A percentile compares a stretch with the other conserved stretches of the same genome.
Evolutionary conservation across 1,284 basidiomycete species (phyloP).

Genomic region (Fomitiporia mediterranea): DNA sequence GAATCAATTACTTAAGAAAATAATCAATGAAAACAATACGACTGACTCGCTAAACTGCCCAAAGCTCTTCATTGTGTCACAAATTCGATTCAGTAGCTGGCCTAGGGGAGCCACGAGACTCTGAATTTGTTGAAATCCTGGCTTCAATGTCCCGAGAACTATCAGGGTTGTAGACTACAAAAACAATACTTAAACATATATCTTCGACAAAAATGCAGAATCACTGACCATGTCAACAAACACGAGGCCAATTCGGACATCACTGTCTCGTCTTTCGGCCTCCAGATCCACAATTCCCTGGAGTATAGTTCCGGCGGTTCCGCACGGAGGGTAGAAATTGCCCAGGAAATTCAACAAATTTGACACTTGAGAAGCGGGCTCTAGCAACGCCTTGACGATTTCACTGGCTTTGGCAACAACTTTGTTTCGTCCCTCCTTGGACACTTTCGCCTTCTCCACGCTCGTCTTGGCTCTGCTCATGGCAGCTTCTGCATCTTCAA

Average conservation of each 20-base stretch:
- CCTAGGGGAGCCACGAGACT: slow-evolving; percentile 15
- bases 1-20: neutral
- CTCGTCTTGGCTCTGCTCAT: slow-evolving; percentile 15
- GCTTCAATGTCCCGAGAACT: slow-evolving; percentile 18
- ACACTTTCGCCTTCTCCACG: slow-evolving; percentile 15
- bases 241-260: slow-evolving; percentile 19
- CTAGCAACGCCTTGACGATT: slow-evolving; percentile 21
- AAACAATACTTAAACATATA: neutral
- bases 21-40: neutral
- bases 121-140: slow-evolving; percentile 15
- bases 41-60: slow-evolving; percentile 23
- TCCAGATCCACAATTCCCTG: slow-evolving; percentile 19
- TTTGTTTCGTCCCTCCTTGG: slow-evolving; percentile 20
- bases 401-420: slow-evolving; percentile 20
- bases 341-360: slow-evolving; percentile 20
- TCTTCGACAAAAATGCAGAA: neutral
- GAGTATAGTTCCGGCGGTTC: slow-evolving; percentile 16
- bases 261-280: slow-evolving; percentile 20
- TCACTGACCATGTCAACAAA: slow-evolving; percentile 19
- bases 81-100: slow-evolving; percentile 9
- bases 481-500: slow-evolving; percentile 18
- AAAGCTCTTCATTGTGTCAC: slow-evolving; percentile 20
- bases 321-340: slow-evolving; percentile 18
- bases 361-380: slow-evolving; percentile 20
- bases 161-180: slow-evolving; percentile 19